Conservation (phyloP, 75 land plant genomes). For the Cryptomeria japonica region DNA sequence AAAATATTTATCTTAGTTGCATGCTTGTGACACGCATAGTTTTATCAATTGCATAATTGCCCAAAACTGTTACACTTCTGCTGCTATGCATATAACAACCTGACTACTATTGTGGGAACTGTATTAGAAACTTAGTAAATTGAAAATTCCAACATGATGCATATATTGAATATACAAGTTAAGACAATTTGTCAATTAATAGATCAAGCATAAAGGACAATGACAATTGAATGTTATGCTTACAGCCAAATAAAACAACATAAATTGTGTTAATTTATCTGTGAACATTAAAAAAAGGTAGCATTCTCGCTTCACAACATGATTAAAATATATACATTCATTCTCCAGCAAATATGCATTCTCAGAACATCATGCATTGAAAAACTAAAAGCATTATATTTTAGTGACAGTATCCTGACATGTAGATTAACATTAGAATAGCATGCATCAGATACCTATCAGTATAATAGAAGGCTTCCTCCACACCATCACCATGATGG, state of each 20-base stretch:
- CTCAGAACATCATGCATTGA: background rate
- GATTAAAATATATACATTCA: background rate
- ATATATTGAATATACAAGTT: background rate
- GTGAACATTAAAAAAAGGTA: background rate
- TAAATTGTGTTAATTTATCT: background rate
- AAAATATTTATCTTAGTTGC: background rate
- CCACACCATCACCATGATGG: slow-evolving; percentile 99
- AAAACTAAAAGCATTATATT: background rate
- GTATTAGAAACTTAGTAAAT: background rate
- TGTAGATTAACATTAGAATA: background rate
- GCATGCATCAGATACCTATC: slow-evolving; percentile 66
- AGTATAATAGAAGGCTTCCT: slow-evolving; percentile 97
- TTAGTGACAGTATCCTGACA: background rate
- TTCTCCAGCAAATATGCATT: background rate
- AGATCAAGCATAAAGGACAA: background rate
- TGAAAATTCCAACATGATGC: background rate
- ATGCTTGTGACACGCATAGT: background rate
- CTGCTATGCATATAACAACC: background rate
- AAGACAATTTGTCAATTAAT: background rate
- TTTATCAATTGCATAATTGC: background rate
- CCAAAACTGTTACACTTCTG: background rate
- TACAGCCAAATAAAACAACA: background rate
- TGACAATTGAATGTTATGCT: background rate
- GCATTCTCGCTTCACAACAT: background rate
- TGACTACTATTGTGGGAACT: background rate